A percentile compares a stretch with the other conserved stretches of the same genome.
phyloP scores from a whole-genome alignment of 345 rosid genomes.

The Diplotaxis tenuifolia region DNA sequence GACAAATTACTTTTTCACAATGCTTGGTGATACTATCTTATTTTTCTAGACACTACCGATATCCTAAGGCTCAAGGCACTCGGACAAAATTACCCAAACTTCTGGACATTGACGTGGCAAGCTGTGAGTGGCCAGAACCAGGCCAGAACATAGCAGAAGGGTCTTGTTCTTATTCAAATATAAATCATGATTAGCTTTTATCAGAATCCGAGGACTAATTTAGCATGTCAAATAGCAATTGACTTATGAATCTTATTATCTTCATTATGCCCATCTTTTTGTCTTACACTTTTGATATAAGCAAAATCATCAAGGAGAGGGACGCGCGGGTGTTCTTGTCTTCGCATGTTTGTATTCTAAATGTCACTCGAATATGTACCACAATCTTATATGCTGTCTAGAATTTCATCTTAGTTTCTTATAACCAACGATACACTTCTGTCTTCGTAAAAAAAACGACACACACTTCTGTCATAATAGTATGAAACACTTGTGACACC shows the following conservation, averaged over 20 bases:
- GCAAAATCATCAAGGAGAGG: constrained; percentile 27
- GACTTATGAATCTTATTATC: constrained; percentile 8
- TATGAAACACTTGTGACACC: not conserved
- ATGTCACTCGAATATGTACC: constrained; percentile 31
- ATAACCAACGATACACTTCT: constrained; percentile 34
- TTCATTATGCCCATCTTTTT: not conserved
- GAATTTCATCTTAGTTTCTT: constrained; percentile 30
- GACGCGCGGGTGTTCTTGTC: constrained; percentile 37
- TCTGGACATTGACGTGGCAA: constrained; percentile 4
- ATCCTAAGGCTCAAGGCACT: not conserved
- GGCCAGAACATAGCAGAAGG: not conserved
- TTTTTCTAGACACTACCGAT: not conserved
- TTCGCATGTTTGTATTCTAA: constrained; percentile 34
- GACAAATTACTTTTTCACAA: not conserved
- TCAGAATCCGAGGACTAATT: constrained; percentile 3
- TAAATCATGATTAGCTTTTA: constrained; percentile 13
- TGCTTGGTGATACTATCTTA: not conserved
- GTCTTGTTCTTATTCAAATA: not conserved
- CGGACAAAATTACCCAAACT: not conserved
- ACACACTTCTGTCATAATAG: constrained; percentile 16
- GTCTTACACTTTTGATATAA: not conserved
- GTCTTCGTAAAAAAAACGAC: too few species aligned
- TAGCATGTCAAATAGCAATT: constrained; percentile 1
- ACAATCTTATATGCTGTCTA: constrained; percentile 4
- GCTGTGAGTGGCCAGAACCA: constrained; percentile 4